Evolutionary conservation across 2,329 filamentous ascomycete genomes (phyloP), one percentile per base, ranked within the genome.

Genomic region (Cytospora chrysosperma): DNA sequence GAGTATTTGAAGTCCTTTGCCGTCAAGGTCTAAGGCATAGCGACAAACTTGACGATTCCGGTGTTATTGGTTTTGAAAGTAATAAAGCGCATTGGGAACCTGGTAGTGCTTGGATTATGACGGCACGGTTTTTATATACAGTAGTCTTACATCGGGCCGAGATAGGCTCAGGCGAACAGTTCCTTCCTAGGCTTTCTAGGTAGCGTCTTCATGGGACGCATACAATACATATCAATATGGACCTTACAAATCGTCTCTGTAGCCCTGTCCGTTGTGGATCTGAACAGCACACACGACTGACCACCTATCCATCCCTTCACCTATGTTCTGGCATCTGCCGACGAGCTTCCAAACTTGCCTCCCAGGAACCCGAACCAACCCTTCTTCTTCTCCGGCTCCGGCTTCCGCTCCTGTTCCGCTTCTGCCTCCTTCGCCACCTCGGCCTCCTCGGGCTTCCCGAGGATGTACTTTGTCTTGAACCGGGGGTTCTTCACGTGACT

Each of bases 1-100:
- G 89, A 94, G 76, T 92, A 93, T 73, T 78, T 95, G 75, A 93
- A 90, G 83, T 83, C 86, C 70, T 95, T 92, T 76, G 87, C 87
- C 65, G 81, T 92, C 71, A 84, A 85, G 75, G 78, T 85, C 66
- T 86, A 75, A 71, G 47, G 56, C 43, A 5, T 5, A 47, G 52
- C 59, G 37, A 40, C 8, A n/a, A 40, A 40, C 37, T n/a, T 53
- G 62, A 62, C 58, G 54, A 40, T 51, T 50, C 69, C 17, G 68
- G 70, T 68, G 64, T 58, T 65, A 32, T 50, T 37, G 21, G 56
- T 53, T 57, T 24, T 62, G n/a, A 27, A 30, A 50, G 30, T 53
- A 50, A 57, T 63, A 28, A n/a, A 55, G 54, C 56, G 61, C 30
- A 52, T 51, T 32, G 57, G 49, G 56, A 56, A 40, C 27, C 52